phyloP scores from a whole-genome alignment of 331 rosid species.

The Dryas integrifolia region DNA sequence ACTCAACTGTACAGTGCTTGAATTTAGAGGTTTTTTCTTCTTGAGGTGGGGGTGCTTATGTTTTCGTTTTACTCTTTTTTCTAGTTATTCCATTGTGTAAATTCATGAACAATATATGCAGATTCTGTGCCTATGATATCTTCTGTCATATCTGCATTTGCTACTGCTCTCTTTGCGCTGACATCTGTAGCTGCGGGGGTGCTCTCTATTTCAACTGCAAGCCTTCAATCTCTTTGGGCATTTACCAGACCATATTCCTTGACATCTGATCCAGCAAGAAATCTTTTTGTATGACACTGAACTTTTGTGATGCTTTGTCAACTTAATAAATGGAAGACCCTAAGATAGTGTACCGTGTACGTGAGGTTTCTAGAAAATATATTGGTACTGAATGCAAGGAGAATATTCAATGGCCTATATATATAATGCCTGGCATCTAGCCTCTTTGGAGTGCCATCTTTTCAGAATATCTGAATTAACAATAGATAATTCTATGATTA shows the following conservation, averaged over 20 bases:
- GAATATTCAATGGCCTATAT: neutral
- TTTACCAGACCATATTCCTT: constrained; percentile 48
- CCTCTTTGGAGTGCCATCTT: neutral
- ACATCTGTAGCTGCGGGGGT: constrained; percentile 67
- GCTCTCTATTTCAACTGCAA: constrained; percentile 76
- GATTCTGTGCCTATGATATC: constrained; percentile 64
- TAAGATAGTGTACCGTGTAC: neutral
- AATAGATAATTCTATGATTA: neutral
- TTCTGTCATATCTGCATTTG: constrained; percentile 48
- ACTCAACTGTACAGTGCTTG: neutral
- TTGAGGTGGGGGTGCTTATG: neutral
- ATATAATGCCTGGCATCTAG: neutral
- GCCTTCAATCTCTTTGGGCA: constrained; percentile 64
- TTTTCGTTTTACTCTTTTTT: neutral
- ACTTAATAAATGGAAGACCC: neutral
- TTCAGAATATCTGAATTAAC: neutral
- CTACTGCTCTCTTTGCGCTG: constrained; percentile 57
- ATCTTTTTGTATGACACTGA: constrained; percentile 57
- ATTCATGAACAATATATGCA: constrained; percentile 35
- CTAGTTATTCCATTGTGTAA: constrained; percentile 12
- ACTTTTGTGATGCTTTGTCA: neutral
- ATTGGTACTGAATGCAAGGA: neutral
- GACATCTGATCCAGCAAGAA: constrained; percentile 74
- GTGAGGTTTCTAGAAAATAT: neutral
- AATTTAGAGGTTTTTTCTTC: neutral